Evolutionary conservation across 768 basidiomycete species (phyloP), one percentile per base, ranked within the genome.

Genomic region (Auricularia cornea): DNA sequence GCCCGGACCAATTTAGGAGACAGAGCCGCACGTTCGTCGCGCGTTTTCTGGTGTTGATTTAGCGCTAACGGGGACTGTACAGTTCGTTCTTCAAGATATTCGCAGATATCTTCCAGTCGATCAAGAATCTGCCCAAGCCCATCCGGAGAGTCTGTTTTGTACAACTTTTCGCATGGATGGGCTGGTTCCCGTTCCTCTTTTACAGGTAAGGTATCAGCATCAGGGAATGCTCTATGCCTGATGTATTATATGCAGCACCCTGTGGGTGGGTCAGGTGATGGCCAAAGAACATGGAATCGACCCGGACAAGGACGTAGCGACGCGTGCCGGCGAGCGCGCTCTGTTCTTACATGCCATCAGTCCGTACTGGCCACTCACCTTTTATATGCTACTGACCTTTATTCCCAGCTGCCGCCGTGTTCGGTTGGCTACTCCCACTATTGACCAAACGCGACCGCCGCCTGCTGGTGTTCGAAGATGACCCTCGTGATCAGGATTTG

Each of bases 121-220:
- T 92, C 11, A 70, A 83, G 51, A 86, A 85, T 59, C 82, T 98
- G 54, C 95, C 95, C 0, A 85, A 83, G 66, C 88, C 93, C 14
- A 87, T 98, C 52, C 84, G 86, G 59, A 83, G 91, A 30, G 95
- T 98, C 12, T 98, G 95, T 72, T 86, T 88, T 70, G 94, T 97
- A 3, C 95, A 98, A 70, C 75, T 98, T 20, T 95, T 92, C 71
- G 94, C 95, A 2, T 98, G 96, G 72, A 96, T 96, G 92, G 94
- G 92, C 67, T 98, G 95, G 92, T 98, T 98, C 71, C 95, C 95
- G 1, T 98, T 94, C 79, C 79, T 97, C 44, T 97, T 98, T 75
- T 94, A 93, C 69, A 84, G 91, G 89, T 89, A 73, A 63, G 85
- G 16, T 38, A 74, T n/a, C 30, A 44, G 62, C 31, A 35, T 51